Evolutionary conservation across 345 rosid species (phyloP).

Genomic region (Hypericum androsaemum): DNA sequence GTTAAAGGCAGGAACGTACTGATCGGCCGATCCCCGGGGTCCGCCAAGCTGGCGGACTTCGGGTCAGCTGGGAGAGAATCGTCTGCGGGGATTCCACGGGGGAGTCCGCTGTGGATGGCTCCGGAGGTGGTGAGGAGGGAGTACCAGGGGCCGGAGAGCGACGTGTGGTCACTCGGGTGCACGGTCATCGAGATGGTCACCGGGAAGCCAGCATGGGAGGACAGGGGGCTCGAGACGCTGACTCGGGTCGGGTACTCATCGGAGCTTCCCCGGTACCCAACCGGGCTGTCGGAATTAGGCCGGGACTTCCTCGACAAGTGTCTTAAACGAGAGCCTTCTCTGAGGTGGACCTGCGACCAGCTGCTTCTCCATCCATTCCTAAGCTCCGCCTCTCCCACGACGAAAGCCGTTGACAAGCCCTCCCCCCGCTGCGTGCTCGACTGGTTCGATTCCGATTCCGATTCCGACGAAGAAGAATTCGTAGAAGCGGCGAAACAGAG

Average conservation of each 20-base stretch:
- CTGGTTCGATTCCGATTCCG: conserved; percentile 41
- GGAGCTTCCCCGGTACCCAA: conserved; percentile 42
- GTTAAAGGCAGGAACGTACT: conserved; percentile 60
- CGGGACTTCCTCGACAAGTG: conserved; percentile 59
- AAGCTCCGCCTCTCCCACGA: conserved; percentile 15
- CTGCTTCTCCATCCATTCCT: conserved; percentile 59
- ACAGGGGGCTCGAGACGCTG: conserved; percentile 41
- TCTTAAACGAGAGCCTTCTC: conserved; percentile 35
- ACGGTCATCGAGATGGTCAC: conserved; percentile 68
- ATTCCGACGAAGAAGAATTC: conserved; percentile 15
- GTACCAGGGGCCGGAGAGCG: conserved; percentile 67
- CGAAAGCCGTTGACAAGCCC: conserved; percentile 15
- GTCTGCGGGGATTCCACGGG: too few species aligned
- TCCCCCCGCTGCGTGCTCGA: conserved; percentile 77
- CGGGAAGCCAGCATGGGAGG: conserved; percentile 68
- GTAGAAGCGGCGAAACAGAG: conserved; percentile 17
- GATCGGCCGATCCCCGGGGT: conserved; percentile 21
- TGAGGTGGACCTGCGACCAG: conserved; percentile 71
- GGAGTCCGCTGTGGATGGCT: conserved; percentile 92
- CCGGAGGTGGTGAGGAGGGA: conserved; percentile 72
- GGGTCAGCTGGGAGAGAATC: conserved; percentile 40
- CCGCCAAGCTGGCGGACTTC: conserved; percentile 65
- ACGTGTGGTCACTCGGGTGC: conserved; percentile 78
- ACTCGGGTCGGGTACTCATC: conserved; percentile 43
- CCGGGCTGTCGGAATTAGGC: conserved; percentile 36